These are phyloP conservation scores for Diplosphaera chodatii DNA, from an alignment of 139 green algal species.

Conservation along the genomic window DNA sequence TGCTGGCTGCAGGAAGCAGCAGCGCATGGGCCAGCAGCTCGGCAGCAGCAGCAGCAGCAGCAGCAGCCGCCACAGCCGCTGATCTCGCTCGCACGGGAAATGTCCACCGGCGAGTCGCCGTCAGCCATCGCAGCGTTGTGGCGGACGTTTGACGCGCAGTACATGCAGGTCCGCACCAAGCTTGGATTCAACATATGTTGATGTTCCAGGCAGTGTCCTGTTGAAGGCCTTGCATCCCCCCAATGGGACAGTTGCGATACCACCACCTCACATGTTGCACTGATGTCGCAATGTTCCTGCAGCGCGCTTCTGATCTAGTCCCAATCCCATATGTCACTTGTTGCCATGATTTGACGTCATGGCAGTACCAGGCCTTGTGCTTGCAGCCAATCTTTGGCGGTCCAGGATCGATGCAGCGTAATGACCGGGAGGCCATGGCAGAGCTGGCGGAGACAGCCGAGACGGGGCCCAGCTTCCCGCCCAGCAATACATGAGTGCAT, in stretches of 20 bases:
- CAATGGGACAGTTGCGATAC: no score
- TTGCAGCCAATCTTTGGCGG: not conserved
- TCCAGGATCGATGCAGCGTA: not conserved
- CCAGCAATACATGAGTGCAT: not conserved
- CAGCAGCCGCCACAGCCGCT: no score
- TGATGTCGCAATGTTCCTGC: no score
- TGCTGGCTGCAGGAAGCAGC: not conserved
- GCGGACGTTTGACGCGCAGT: not conserved
- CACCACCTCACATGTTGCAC: no score
- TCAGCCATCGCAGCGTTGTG: not conserved
- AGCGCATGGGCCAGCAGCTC: no score
- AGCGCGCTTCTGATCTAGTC: no score
- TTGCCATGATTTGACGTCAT: no score
- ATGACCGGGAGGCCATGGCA: not conserved
- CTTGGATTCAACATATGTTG: not conserved
- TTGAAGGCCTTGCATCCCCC: no score
- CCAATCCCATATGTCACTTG: no score
- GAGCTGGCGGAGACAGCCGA: not conserved
- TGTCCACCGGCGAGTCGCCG: not conserved
- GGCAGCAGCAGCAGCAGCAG: no score
- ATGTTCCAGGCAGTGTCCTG: not conserved
- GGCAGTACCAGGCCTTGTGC: no score
- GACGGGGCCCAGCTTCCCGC: not conserved
- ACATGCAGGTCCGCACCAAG: not conserved
- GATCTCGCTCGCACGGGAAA: constrained; percentile 9